Percentiles rank a stretch among this genome's conserved stretches.
Conservation (phyloP, 352 stramenopile genomes). For the Phytopythium cucurbitacearum region DNA sequence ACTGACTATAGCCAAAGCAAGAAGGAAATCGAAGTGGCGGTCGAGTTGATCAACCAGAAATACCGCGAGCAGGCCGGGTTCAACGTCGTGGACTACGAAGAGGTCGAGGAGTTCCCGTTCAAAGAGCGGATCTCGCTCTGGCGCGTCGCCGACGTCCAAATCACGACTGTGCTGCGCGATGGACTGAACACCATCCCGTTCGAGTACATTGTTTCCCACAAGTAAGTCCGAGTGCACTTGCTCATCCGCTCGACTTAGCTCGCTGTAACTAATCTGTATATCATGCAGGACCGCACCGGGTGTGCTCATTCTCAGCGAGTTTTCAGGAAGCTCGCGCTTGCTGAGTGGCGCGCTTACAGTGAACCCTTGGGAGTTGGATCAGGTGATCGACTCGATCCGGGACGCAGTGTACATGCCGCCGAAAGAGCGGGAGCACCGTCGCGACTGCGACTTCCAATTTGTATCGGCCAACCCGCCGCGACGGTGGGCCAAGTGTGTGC, state of each 20-base stretch:
- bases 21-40: slow-evolving; percentile 90
- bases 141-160: slow-evolving; percentile 70
- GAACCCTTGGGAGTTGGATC: slow-evolving; percentile 96
- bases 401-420: slow-evolving; percentile 71
- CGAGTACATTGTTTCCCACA: slow-evolving; percentile 79
- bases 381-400: slow-evolving; percentile 65
- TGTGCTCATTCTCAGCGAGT: slow-evolving; percentile 96
- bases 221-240: slow-evolving; percentile 21
- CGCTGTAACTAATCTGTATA: background rate
- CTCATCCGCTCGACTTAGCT: background rate
- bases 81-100: slow-evolving; percentile 73
- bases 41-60: slow-evolving; percentile 90
- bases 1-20: slow-evolving; percentile 94
- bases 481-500: slow-evolving; percentile 68
- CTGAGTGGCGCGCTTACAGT: slow-evolving; percentile 94
- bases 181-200: slow-evolving; percentile 81
- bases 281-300: slow-evolving; percentile 56
- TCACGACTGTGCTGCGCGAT: slow-evolving; percentile 71
- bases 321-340: slow-evolving; percentile 93
- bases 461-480: slow-evolving; percentile 61
- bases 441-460: slow-evolving; percentile 78
- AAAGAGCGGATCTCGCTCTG: slow-evolving; percentile 70
- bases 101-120: slow-evolving; percentile 65
- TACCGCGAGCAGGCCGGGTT: slow-evolving; percentile 53
- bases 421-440: slow-evolving; percentile 65